Percentiles rank a stretch among this genome's conserved stretches.
phyloP scores from a whole-genome alignment of 139 green algal species.

The Tetradesmus obliquus region DNA sequence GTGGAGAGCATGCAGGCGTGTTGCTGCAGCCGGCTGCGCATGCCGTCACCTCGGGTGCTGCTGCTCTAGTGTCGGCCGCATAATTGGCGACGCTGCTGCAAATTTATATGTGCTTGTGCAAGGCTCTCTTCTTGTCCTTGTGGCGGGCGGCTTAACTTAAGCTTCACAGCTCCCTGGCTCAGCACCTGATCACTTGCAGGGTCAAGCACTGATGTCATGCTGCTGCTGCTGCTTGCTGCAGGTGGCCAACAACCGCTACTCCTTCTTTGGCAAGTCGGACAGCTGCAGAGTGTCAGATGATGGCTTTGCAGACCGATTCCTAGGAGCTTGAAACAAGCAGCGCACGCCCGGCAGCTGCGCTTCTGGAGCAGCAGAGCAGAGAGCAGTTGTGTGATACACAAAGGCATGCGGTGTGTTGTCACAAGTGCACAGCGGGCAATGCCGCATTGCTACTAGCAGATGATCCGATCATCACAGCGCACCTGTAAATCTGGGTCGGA shows the following conservation, averaged over 20 bases:
- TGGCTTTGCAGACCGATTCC: conserved; percentile 52
- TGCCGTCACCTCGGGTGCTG: background rate
- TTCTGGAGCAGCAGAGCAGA: background rate
- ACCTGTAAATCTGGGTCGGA: too few species aligned
- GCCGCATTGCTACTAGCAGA: background rate
- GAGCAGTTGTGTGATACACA: background rate
- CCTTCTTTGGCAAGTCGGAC: conserved; percentile 68
- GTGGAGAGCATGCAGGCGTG: background rate
- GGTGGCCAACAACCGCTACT: conserved; percentile 71
- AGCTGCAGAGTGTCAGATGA: conserved; percentile 66
- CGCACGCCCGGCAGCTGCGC: too few species aligned
- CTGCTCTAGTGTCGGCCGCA: background rate
- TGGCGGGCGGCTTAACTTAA: too few species aligned
- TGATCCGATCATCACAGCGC: background rate
- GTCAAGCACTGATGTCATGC: background rate
- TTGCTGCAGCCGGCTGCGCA: background rate
- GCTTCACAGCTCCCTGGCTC: background rate
- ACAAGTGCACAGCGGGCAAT: background rate
- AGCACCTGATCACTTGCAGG: background rate
- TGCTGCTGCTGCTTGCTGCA: conserved; percentile 15
- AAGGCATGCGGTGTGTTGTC: background rate
- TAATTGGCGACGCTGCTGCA: background rate
- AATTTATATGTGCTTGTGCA: background rate
- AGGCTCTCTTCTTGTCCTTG: too few species aligned
- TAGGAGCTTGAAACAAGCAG: conserved; percentile 45